Percentiles rank a stretch among this genome's conserved stretches.
Conservation (phyloP, 2,329 filamentous ascomycete genomes). For the Coniochaeta sp. region DNA sequence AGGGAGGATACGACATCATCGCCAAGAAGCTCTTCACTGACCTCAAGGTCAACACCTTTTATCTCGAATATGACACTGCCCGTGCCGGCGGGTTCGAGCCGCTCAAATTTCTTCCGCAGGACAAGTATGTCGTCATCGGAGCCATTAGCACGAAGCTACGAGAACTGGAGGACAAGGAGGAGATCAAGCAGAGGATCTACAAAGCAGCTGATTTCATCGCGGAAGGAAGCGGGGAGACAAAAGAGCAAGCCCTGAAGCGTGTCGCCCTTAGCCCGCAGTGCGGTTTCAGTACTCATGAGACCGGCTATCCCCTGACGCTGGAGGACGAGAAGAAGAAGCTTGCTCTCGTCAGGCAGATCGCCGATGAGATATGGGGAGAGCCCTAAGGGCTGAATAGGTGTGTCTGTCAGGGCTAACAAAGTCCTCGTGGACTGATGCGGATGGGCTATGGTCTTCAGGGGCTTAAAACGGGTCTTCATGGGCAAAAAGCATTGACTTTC, state of each 20-base stretch:
- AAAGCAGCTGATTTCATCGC: conserved; percentile 62
- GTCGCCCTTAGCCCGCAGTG: conserved; percentile 65
- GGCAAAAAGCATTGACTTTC: conserved; percentile 3
- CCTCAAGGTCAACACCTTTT: conserved; percentile 58
- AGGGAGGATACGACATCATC: conserved; percentile 60
- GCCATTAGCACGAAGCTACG: conserved; percentile 57
- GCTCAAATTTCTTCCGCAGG: conserved; percentile 48
- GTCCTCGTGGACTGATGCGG: background rate
- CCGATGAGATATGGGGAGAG: conserved; percentile 62
- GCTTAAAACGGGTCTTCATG: background rate
- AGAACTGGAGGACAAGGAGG: conserved; percentile 54
- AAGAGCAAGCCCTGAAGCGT: conserved; percentile 61
- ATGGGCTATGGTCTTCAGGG: background rate
- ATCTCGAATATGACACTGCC: conserved; percentile 61
- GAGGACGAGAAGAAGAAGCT: conserved; percentile 71
- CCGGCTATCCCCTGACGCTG: conserved; percentile 60
- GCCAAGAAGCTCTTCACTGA: conserved; percentile 58
- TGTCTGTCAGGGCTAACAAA: background rate
- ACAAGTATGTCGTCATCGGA: conserved; percentile 57
- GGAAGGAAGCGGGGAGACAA: conserved; percentile 54
- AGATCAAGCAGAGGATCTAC: conserved; percentile 51
- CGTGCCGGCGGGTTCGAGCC: conserved; percentile 61
- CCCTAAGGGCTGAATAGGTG: conserved; percentile 22
- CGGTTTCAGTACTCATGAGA: conserved; percentile 67
- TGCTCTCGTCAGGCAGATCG: conserved; percentile 61